These are phyloP conservation scores for Lentinula sp. DNA, from an alignment of 768 basidiomycete genomes.

Conservation along the genomic window DNA sequence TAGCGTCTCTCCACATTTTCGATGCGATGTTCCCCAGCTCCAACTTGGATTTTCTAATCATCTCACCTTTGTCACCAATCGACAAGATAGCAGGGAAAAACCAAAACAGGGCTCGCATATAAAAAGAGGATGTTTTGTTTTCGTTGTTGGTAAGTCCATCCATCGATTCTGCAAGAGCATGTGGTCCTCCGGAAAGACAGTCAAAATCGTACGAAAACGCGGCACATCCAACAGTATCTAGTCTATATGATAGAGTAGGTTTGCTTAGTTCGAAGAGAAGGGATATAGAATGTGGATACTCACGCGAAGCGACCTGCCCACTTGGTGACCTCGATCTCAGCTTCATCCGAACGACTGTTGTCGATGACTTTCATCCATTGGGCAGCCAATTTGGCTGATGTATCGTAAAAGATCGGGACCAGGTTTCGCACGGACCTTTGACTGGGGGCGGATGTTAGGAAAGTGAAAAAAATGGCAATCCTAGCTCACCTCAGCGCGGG, in stretches of 20 bases:
- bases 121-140: conserved; percentile 51
- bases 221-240: conserved; percentile 56
- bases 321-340: conserved; percentile 47
- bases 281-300: conserved; percentile 13
- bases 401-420: conserved; percentile 48
- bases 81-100: conserved; percentile 48
- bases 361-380: conserved; percentile 48
- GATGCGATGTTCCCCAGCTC: conserved; percentile 48
- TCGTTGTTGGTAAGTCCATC: conserved; percentile 59
- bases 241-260: conserved; percentile 21
- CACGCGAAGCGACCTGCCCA: conserved; percentile 62
- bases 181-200: conserved; percentile 44
- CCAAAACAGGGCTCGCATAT: conserved; percentile 62
- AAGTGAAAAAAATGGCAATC: not conserved
- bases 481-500: conserved; percentile 47
- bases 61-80: conserved; percentile 51
- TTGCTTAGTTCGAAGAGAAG: not conserved
- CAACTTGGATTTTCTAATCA: conserved; percentile 48
- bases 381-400: conserved; percentile 41
- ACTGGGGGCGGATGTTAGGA: conserved; percentile 19
- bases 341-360: conserved; percentile 27
- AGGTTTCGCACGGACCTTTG: conserved; percentile 48
- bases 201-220: conserved; percentile 60
- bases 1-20: conserved; percentile 51
- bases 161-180: conserved; percentile 44